Conservation (phyloP, 2,329 filamentous ascomycete genomes). For the Parafenestella ontariensis region DNA sequence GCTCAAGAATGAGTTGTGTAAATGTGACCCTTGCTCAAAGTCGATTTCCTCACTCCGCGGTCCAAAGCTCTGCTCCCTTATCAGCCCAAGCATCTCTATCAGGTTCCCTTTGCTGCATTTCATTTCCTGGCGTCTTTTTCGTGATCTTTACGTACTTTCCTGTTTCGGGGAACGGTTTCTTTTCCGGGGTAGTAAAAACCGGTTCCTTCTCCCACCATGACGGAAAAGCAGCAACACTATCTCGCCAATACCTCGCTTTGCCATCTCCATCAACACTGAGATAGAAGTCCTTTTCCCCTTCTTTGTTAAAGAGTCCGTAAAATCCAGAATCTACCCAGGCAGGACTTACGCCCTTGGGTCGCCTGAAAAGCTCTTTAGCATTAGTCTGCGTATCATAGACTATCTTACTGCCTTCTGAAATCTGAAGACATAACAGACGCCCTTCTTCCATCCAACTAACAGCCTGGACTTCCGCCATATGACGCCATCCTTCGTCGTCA, state of each 20-base stretch:
- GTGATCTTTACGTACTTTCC: conserved; percentile 29
- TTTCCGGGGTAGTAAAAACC: neutral
- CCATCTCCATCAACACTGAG: conserved; percentile 35
- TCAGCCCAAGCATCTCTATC: conserved; percentile 3
- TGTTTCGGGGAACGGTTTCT: conserved; percentile 18
- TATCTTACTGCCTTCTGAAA: conserved; percentile 28
- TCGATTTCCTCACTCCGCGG: conserved; percentile 4
- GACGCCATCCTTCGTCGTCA: neutral
- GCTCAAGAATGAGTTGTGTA: neutral
- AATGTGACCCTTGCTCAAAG: neutral
- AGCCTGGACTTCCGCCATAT: conserved; percentile 11
- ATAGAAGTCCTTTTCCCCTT: conserved; percentile 20
- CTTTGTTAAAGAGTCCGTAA: conserved; percentile 17
- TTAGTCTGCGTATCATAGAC: conserved; percentile 34
- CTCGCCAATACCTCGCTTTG: conserved; percentile 31
- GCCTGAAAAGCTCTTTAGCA: conserved; percentile 35
- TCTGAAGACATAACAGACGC: conserved; percentile 19
- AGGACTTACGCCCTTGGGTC: conserved; percentile 14
- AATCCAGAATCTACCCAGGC: conserved; percentile 16
- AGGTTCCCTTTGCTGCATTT: neutral
- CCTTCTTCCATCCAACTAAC: conserved; percentile 30
- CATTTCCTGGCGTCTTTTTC: conserved; percentile 2
- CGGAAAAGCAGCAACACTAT: conserved; percentile 4
- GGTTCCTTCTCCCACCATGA: conserved; percentile 28
- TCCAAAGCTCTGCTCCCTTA: conserved; percentile 12